A percentile compares a stretch with the other conserved stretches of the same genome.
Conservation (phyloP, 2,329 filamentous ascomycete genomes). For the Hysterium pulicare region DNA sequence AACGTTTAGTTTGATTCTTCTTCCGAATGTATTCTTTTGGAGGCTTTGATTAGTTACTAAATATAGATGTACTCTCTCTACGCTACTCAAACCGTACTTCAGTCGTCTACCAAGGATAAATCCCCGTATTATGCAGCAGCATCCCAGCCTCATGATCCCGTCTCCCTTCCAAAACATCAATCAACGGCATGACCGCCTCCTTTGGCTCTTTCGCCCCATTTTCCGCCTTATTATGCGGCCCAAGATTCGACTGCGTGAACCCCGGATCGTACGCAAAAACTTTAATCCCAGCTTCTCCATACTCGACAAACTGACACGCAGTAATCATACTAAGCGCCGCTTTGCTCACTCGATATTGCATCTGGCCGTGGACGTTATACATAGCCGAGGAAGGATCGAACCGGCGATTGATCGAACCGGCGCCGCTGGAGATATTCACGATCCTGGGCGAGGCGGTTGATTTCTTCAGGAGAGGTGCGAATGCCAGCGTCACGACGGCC, state of each 20-base stretch:
- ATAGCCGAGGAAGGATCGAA: slow-evolving; percentile 10
- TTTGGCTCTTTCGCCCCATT: slow-evolving; percentile 34
- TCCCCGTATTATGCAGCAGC: slow-evolving; percentile 31
- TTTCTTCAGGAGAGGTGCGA: slow-evolving; percentile 23
- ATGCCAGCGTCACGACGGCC: slow-evolving; percentile 16
- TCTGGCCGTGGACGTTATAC: slow-evolving; percentile 9
- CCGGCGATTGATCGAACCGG: slow-evolving; percentile 29
- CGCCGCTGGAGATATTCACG: slow-evolving; percentile 34
- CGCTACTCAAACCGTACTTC: no score
- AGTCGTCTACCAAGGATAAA: slow-evolving; percentile 31
- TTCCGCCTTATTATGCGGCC: slow-evolving; percentile 29
- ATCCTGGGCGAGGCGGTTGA: slow-evolving; percentile 19
- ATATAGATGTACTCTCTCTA: no score
- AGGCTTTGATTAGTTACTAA: no score
- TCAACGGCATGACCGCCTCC: slow-evolving; percentile 30
- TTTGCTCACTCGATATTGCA: slow-evolving; percentile 25
- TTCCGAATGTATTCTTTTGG: no score
- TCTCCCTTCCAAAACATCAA: slow-evolving; percentile 36
- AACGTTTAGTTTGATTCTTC: no score
- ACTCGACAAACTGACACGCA: slow-evolving; percentile 21
- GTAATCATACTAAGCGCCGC: slow-evolving; percentile 30
- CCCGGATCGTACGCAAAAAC: slow-evolving; percentile 40
- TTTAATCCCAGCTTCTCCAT: slow-evolving; percentile 26
- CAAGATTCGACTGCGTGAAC: slow-evolving; percentile 35
- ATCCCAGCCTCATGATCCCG: slow-evolving; percentile 31